A percentile compares a stretch with the other conserved stretches of the same genome.
These are phyloP conservation scores for Cinnamomum micranthum DNA, from an alignment of 164 flowering plant species.

Conservation along the genomic window DNA sequence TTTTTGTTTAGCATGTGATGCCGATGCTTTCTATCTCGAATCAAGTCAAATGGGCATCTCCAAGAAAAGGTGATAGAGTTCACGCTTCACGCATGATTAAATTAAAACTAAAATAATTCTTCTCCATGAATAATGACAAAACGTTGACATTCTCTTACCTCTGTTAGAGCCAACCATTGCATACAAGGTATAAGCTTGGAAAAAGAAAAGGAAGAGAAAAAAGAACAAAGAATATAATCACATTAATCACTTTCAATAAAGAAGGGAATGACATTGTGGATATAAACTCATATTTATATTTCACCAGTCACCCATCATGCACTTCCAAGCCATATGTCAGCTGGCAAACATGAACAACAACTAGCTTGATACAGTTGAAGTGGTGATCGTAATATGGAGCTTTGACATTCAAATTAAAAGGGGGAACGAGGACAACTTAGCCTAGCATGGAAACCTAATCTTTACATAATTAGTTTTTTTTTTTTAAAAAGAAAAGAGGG, in stretches of 20 bases:
- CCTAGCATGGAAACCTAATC: too few relatives aligned
- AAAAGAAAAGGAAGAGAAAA: neutral
- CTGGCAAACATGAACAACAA: neutral
- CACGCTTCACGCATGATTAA: conserved; percentile 5
- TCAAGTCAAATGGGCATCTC: conserved; percentile 34
- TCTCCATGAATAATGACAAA: conserved; percentile 19
- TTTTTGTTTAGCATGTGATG: conserved; percentile 15
- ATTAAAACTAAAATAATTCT: conserved; percentile 16
- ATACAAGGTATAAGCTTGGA: conserved; percentile 17
- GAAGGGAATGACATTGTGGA: conserved; percentile 13
- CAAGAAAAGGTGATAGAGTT: conserved; percentile 17
- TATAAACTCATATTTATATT: neutral
- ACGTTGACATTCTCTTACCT: conserved; percentile 34
- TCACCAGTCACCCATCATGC: conserved; percentile 9
- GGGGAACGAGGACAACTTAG: too few relatives aligned
- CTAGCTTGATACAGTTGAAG: neutral
- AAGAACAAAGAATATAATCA: conserved; percentile 7
- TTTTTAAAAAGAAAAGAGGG: too few relatives aligned
- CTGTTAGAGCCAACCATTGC: conserved; percentile 13
- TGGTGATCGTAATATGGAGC: neutral
- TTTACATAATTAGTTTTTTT: too few relatives aligned
- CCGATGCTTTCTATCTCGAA: conserved; percentile 19
- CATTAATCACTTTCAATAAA: conserved; percentile 13
- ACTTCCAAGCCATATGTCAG: conserved; percentile 5
- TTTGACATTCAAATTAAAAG: neutral